Evolutionary conservation across 495 filamentous ascomycete genomes (phyloP).

Genomic region (Daldinia bambusicola): DNA sequence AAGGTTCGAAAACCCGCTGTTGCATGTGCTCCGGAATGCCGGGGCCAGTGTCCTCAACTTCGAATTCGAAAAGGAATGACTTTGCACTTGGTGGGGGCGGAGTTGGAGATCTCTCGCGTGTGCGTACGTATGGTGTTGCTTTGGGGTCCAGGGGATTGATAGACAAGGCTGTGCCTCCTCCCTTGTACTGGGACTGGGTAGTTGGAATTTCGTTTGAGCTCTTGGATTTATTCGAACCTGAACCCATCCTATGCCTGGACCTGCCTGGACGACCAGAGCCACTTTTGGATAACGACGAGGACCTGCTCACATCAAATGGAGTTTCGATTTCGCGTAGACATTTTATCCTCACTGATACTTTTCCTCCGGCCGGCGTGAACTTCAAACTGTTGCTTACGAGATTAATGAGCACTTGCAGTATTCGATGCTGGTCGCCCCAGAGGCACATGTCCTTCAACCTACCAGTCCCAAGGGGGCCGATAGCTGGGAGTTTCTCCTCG

Average conservation of each 20-base stretch:
- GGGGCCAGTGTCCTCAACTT: constrained; percentile 89
- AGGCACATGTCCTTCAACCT: constrained; percentile 76
- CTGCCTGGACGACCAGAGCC: constrained; percentile 54
- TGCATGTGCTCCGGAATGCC: constrained; percentile 85
- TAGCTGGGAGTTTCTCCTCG: constrained; percentile 55
- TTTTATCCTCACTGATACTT: constrained; percentile 76
- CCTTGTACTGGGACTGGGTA: constrained; percentile 43
- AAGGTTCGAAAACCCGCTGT: constrained; percentile 88
- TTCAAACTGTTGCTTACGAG: constrained; percentile 92
- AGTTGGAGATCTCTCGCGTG: constrained; percentile 67
- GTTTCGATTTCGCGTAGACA: constrained; percentile 69
- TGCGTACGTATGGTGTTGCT: constrained; percentile 56
- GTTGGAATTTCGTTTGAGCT: constrained; percentile 53
- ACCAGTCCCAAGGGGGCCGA: constrained; percentile 69
- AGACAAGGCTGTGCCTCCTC: constrained; percentile 58
- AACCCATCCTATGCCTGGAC: constrained; percentile 56
- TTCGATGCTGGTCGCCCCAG: constrained; percentile 91
- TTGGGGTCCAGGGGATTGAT: constrained; percentile 70
- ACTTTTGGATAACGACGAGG: constrained; percentile 62
- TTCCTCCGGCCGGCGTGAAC: constrained; percentile 84
- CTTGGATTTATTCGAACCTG: constrained; percentile 60
- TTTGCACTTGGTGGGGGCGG: constrained; percentile 69
- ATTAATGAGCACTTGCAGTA: constrained; percentile 91
- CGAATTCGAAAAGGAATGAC: constrained; percentile 79
- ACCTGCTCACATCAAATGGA: constrained; percentile 53